phyloP scores from a whole-genome alignment of 2,329 filamentous ascomycete species.

The Cercospora zeae-maydis region DNA sequence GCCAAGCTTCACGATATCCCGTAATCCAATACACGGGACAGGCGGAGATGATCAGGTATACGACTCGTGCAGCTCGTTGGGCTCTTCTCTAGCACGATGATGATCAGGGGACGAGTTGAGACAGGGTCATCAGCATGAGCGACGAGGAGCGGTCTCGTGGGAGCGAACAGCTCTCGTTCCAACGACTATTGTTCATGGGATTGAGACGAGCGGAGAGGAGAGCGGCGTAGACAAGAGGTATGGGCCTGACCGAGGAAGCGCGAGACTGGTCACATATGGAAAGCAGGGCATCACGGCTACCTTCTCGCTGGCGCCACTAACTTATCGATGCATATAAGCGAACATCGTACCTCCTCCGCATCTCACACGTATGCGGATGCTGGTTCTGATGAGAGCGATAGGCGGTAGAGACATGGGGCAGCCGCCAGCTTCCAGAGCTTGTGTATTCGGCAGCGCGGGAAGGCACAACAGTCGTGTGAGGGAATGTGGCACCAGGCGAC shows the following conservation, averaged over 20 bases:
- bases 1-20: neutral
- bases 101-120: neutral
- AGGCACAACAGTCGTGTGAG: constrained; percentile 1
- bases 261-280: neutral
- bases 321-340: neutral
- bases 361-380: constrained; percentile 3
- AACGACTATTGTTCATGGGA: neutral
- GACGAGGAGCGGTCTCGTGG: neutral
- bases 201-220: neutral
- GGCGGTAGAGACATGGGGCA: neutral
- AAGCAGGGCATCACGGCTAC: neutral
- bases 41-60: neutral
- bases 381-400: constrained; percentile 1
- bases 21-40: neutral
- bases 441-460: neutral
- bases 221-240: neutral
- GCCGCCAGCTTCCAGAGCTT: neutral
- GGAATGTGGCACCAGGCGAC: neutral
- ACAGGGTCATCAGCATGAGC: neutral
- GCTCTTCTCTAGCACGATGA: neutral
- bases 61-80: neutral
- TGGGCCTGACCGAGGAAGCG: neutral
- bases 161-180: neutral
- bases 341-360: neutral
- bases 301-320: neutral